A percentile compares a stretch with the other conserved stretches of the same genome.
Evolutionary conservation across 768 basidiomycete genomes (phyloP).

Genomic region (Collybia sp.): DNA sequence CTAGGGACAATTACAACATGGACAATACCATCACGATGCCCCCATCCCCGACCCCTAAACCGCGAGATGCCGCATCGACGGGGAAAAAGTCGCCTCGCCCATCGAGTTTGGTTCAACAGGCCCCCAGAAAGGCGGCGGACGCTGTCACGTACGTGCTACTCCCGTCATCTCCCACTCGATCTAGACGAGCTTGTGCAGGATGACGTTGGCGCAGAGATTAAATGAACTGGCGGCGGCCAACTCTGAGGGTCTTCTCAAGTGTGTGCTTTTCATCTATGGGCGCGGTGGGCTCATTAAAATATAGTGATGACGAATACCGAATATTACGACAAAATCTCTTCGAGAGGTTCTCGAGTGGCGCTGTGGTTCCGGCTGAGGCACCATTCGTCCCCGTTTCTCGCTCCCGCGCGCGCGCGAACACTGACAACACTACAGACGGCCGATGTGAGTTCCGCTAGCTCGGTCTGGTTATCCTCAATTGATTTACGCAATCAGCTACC

Average conservation of each 20-base stretch:
- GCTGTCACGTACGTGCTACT: constrained; percentile 47
- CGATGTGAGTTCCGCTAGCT: constrained; percentile 24
- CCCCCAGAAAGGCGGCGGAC: constrained; percentile 36
- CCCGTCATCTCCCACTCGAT: constrained; percentile 1
- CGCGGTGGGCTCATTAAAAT: no score
- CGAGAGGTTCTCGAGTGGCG: constrained; percentile 63
- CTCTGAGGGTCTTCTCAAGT: constrained; percentile 76
- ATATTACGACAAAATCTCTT: constrained; percentile 81
- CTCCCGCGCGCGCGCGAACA: constrained; percentile 24
- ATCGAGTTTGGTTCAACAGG: no score
- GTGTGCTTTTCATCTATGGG: constrained; percentile 15
- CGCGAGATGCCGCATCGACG: constrained; percentile 11
- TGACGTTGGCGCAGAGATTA: constrained; percentile 75
- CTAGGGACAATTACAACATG: constrained; percentile 2
- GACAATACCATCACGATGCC: constrained; percentile 7
- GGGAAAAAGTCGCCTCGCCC: no score
- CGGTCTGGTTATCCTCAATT: constrained; percentile 3
- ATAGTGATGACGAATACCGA: constrained; percentile 83
- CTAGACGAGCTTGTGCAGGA: constrained; percentile 32
- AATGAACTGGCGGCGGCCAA: constrained; percentile 80
- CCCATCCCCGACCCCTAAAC: constrained; percentile 13
- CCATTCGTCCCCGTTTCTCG: constrained; percentile 55
- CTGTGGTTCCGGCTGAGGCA: constrained; percentile 54
- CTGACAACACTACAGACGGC: constrained; percentile 19
- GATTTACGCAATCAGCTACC: constrained; percentile 15